phyloP scores from a whole-genome alignment of 2,329 filamentous ascomycete species.

The Alternaria sp. region DNA sequence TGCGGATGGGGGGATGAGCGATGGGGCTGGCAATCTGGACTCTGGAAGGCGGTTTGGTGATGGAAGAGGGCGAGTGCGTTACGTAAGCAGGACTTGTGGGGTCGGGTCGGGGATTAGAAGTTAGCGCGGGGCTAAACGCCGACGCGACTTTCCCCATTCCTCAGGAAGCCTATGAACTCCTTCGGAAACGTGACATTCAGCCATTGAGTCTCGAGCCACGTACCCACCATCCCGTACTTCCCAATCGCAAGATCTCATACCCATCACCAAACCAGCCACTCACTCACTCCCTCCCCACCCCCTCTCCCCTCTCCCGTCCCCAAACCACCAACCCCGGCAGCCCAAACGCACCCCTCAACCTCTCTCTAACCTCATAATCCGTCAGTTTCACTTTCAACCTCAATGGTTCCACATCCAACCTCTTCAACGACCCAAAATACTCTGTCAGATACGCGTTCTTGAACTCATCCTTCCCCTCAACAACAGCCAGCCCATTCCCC shows the following conservation, averaged over 20 bases:
- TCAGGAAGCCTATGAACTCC: neutral
- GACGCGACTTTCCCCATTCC: neutral
- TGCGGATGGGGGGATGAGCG: neutral
- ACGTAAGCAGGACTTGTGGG: conserved; percentile 13
- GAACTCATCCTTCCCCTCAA: neutral
- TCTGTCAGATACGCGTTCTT: neutral
- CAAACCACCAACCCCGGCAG: too few relatives aligned
- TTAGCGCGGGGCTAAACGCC: conserved; percentile 11
- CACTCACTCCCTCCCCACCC: too few relatives aligned
- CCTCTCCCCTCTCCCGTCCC: too few relatives aligned
- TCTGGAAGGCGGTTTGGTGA: neutral
- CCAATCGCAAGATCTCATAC: too few relatives aligned
- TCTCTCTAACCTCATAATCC: neutral
- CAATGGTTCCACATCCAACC: too few relatives aligned
- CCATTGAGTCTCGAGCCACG: too few relatives aligned
- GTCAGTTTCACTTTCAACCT: too few relatives aligned
- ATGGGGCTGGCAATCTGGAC: neutral
- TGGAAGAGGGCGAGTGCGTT: conserved; percentile 13
- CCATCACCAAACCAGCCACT: too few relatives aligned
- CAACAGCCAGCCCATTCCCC: neutral
- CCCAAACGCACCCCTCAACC: neutral
- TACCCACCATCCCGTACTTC: too few relatives aligned
- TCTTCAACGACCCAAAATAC: too few relatives aligned
- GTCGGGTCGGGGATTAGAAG: neutral
- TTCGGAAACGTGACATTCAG: neutral